Evolutionary conservation across 2,329 filamentous ascomycete species (phyloP).

Genomic region (Albifimbria verrucaria): DNA sequence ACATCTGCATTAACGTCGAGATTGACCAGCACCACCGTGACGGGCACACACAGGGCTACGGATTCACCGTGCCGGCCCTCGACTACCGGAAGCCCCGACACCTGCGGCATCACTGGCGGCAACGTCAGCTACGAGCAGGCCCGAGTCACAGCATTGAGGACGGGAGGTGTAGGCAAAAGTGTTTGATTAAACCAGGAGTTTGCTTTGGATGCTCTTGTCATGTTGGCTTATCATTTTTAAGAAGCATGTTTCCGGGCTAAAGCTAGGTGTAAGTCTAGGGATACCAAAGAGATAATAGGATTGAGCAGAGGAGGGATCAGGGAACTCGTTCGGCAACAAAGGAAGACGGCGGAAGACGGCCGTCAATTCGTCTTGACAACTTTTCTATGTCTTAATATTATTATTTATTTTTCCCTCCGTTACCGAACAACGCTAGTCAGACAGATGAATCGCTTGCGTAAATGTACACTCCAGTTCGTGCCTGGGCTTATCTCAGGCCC

Average conservation of each 20-base stretch:
- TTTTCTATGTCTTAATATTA: too few relatives aligned
- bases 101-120: slow-evolving; percentile 8
- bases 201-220: too few relatives aligned
- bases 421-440: too few relatives aligned
- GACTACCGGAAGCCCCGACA: slow-evolving; percentile 29
- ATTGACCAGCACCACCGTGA: slow-evolving; percentile 77
- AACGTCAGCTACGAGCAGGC: neutral
- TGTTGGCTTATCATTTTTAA: too few relatives aligned
- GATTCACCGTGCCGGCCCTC: slow-evolving; percentile 78
- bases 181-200: neutral
- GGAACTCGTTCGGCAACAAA: too few relatives aligned
- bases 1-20: slow-evolving; percentile 84
- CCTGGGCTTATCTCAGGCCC: too few relatives aligned
- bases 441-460: too few relatives aligned
- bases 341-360: too few relatives aligned
- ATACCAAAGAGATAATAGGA: neutral
- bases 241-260: neutral
- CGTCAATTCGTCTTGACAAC: too few relatives aligned
- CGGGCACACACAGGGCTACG: slow-evolving; percentile 79
- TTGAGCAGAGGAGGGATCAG: too few relatives aligned
- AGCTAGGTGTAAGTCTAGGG: neutral
- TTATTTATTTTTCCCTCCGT: too few relatives aligned
- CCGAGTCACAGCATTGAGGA: neutral
- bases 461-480: too few relatives aligned
- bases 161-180: neutral